phyloP scores from a whole-genome alignment of 495 filamentous ascomycete genomes.

The Hyaloscypha variabilis region DNA sequence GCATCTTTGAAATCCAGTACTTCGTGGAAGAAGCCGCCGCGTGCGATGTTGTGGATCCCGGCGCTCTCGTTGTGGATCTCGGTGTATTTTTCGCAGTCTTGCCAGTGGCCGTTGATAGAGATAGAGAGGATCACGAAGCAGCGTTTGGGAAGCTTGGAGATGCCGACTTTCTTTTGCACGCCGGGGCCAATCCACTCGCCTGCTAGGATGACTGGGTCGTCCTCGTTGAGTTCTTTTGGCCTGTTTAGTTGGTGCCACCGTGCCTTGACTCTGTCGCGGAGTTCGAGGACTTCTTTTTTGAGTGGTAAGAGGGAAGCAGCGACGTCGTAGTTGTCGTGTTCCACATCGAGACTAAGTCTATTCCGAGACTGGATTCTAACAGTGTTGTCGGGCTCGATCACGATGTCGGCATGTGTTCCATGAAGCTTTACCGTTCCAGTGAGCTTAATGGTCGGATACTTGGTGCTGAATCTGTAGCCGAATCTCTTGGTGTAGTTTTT shows the following conservation, averaged over 20 bases:
- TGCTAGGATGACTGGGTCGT: constrained; percentile 33
- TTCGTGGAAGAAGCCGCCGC: constrained; percentile 30
- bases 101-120: constrained; percentile 35
- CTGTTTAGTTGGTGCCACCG: constrained; percentile 31
- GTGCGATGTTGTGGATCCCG: constrained; percentile 40
- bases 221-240: constrained; percentile 13
- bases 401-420: constrained; percentile 39
- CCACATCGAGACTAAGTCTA: constrained; percentile 12
- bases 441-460: constrained; percentile 22
- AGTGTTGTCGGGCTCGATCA: constrained; percentile 31
- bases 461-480: background rate
- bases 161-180: constrained; percentile 38
- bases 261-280: constrained; percentile 14
- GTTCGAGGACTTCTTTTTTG: constrained; percentile 10
- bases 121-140: constrained; percentile 38
- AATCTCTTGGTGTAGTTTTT: constrained; percentile 6
- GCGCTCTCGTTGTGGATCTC: constrained; percentile 29
- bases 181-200: constrained; percentile 41
- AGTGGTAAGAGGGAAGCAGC: constrained; percentile 11
- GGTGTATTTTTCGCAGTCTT: constrained; percentile 30
- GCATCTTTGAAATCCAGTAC: constrained; percentile 27
- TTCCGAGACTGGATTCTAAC: constrained; percentile 37
- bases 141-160: constrained; percentile 28
- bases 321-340: constrained; percentile 34
- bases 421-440: constrained; percentile 41